These are phyloP conservation scores for Thielaviopsis cerberus DNA, from an alignment of 2,329 filamentous ascomycete genomes.

Conservation along the genomic window DNA sequence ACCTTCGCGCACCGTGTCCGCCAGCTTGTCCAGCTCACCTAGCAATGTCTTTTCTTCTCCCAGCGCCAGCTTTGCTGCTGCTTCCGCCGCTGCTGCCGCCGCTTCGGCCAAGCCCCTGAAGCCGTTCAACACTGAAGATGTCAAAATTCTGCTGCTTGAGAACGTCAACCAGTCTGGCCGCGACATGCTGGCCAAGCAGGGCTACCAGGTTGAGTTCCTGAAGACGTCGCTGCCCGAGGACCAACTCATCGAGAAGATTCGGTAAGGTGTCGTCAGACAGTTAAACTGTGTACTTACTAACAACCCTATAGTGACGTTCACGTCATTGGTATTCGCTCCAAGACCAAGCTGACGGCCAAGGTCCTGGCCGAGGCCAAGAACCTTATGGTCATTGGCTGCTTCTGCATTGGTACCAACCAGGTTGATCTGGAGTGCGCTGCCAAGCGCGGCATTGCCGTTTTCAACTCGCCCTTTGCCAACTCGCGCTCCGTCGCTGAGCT, in stretches of 20 bases:
- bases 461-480: slow-evolving; percentile 98
- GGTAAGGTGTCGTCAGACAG: slow-evolving; percentile 30
- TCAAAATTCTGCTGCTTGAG: slow-evolving; percentile 88
- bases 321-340: slow-evolving; percentile 93
- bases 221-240: slow-evolving; percentile 84
- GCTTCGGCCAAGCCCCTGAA: slow-evolving; percentile 58
- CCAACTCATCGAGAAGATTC: slow-evolving; percentile 90
- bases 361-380: slow-evolving; percentile 83
- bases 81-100: slow-evolving; percentile 17
- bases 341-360: slow-evolving; percentile 78
- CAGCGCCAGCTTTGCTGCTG: slow-evolving; percentile 26
- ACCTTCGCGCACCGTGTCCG: slow-evolving; percentile 28
- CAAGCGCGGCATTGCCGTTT: slow-evolving; percentile 76
- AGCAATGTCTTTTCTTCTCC: slow-evolving; percentile 57
- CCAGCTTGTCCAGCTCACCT: slow-evolving; percentile 56
- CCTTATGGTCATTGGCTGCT: slow-evolving; percentile 87
- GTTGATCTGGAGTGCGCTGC: slow-evolving; percentile 75
- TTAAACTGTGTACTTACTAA: not conserved
- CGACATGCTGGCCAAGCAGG: slow-evolving; percentile 65
- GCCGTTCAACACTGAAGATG: slow-evolving; percentile 86
- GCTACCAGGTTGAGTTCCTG: slow-evolving; percentile 85
- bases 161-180: slow-evolving; percentile 86
- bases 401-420: slow-evolving; percentile 97
- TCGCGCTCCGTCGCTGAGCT: slow-evolving; percentile 92
- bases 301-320: slow-evolving; percentile 55